phyloP scores from a whole-genome alignment of 179 eudicot genomes.

The Spergularia azorica region DNA sequence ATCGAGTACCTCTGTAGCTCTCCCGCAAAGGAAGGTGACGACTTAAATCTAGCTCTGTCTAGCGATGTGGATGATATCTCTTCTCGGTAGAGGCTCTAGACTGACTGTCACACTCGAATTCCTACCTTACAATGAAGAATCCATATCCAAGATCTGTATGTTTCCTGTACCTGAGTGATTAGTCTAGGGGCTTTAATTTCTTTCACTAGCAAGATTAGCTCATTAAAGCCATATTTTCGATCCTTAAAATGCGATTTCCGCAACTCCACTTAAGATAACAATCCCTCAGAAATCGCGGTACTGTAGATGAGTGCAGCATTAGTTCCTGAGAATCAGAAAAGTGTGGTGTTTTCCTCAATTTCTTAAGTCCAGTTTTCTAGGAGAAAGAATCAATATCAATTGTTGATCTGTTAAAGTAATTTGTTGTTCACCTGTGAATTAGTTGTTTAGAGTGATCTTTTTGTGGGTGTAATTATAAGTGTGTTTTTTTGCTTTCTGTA shows the following conservation, averaged over 20 bases:
- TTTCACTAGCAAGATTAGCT: constrained; percentile 14
- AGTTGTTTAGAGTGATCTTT: constrained; percentile 20
- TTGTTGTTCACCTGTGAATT: constrained; percentile 23
- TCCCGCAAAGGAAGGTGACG: constrained; percentile 4
- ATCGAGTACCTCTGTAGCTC: constrained; percentile 30
- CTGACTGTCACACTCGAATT: too few relatives aligned
- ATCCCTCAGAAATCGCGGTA: too few relatives aligned
- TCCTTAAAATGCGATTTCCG: too few relatives aligned
- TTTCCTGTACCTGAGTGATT: neutral
- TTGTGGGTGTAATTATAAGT: constrained; percentile 32
- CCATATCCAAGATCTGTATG: constrained; percentile 21
- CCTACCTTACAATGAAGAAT: neutral
- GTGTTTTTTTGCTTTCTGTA: constrained; percentile 6
- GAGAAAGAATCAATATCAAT: too few relatives aligned
- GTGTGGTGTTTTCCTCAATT: too few relatives aligned
- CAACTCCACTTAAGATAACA: too few relatives aligned
- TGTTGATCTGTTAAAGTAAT: neutral
- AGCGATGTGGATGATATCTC: constrained; percentile 27
- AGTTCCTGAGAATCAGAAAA: too few relatives aligned
- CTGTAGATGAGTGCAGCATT: too few relatives aligned
- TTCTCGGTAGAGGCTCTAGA: constrained; percentile 10
- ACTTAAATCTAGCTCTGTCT: neutral
- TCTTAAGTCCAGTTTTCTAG: too few relatives aligned
- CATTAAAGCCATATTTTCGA: neutral
- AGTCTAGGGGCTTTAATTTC: constrained; percentile 24